These are phyloP conservation scores for Saccharomyces kudriavzevii DNA, from an alignment of 805 yeast species.

Conservation along the genomic window DNA sequence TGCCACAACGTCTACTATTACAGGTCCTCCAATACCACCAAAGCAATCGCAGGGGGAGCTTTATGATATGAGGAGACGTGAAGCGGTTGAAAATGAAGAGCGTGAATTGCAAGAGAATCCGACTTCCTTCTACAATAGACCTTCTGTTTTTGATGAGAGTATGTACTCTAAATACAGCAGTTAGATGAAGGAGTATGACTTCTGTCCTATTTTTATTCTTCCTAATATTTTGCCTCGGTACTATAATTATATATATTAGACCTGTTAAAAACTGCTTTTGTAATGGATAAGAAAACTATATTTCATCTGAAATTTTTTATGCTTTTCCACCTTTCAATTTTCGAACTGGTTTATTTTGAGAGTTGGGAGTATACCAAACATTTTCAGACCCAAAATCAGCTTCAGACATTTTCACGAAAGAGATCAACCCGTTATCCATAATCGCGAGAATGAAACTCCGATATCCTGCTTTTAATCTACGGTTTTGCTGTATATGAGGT, in stretches of 20 bases:
- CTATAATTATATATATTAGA: background rate
- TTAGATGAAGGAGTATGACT: slow-evolving; percentile 1
- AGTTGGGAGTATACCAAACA: slow-evolving; percentile 26
- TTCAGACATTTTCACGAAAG: slow-evolving; percentile 48
- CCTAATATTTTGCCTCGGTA: background rate
- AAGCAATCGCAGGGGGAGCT: slow-evolving; percentile 12
- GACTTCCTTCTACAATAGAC: slow-evolving; percentile 12
- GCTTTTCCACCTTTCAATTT: background rate
- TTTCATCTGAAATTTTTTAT: background rate
- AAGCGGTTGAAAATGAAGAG: slow-evolving; percentile 1
- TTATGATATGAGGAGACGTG: slow-evolving; percentile 4
- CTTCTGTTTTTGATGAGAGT: slow-evolving; percentile 43
- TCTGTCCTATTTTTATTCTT: background rate
- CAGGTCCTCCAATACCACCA: slow-evolving; percentile 18
- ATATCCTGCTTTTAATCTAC: slow-evolving; percentile 44
- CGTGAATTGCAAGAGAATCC: background rate
- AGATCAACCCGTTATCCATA: slow-evolving; percentile 67
- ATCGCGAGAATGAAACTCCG: slow-evolving; percentile 53
- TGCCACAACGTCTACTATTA: background rate
- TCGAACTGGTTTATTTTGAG: background rate
- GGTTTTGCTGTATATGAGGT: slow-evolving; percentile 28
- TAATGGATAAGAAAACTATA: background rate
- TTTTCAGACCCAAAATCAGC: slow-evolving; percentile 39
- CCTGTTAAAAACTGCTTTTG: background rate
- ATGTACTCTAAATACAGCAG: slow-evolving; percentile 35